These are phyloP conservation scores for Aegilops bicornis DNA, from an alignment of 176 grass and related monocot genomes.

Conservation along the genomic window DNA sequence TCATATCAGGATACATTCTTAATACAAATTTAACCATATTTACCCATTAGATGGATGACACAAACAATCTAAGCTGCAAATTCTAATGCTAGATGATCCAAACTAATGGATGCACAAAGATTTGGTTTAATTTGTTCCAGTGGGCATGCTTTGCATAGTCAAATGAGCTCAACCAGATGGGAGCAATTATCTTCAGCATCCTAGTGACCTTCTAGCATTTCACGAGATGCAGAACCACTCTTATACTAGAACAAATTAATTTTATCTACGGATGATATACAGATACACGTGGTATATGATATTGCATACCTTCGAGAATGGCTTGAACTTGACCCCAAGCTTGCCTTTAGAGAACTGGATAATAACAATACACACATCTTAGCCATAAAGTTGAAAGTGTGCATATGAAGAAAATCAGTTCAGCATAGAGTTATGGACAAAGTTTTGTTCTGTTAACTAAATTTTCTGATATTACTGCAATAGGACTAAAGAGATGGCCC, in stretches of 20 bases:
- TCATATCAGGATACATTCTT: background rate
- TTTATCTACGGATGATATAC: background rate
- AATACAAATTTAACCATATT: background rate
- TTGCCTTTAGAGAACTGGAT: constrained; percentile 89
- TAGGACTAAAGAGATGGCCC: background rate
- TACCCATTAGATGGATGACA: background rate
- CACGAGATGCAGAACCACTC: constrained; percentile 15
- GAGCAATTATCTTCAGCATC: background rate
- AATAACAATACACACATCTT: constrained; percentile 8
- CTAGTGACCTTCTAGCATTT: background rate
- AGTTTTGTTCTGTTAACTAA: background rate
- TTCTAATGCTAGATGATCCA: constrained; percentile 5
- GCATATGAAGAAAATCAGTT: constrained; percentile 4
- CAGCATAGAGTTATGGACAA: background rate
- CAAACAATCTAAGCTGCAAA: background rate
- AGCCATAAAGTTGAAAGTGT: background rate
- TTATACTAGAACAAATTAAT: background rate
- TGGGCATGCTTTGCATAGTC: background rate
- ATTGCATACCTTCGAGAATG: constrained; percentile 86
- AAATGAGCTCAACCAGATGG: background rate
- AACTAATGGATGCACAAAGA: background rate
- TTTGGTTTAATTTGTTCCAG: background rate
- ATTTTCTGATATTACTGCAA: constrained; percentile 6
- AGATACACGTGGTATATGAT: background rate
- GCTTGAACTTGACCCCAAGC: constrained; percentile 88